Evolutionary conservation across 306 rosid genomes (phyloP), one percentile per base, ranked within the genome.

Genomic region (Dalbergia oliveri): DNA sequence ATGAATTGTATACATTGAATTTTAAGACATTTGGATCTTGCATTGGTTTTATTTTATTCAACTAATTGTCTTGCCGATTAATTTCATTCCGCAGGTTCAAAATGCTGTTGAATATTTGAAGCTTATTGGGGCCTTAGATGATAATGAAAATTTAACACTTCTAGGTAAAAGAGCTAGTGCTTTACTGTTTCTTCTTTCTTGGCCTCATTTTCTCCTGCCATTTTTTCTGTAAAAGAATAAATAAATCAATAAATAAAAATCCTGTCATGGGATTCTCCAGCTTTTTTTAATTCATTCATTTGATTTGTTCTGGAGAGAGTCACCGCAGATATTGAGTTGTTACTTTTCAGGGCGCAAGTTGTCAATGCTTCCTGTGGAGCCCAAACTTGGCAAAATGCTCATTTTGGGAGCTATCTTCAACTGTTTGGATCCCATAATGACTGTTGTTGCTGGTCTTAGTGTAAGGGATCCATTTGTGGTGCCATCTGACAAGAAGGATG

Each of bases 341-440:
- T 72, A 11, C 80, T 78, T 88, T 82, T 82, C 94, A 95, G 99
- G 99, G 65, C 94, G 85, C 82, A 85, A 96, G 77, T 89, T 96
- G 81, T 86, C 93, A 66, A 77, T 90, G 94, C 97, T 96, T 83
- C 99, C 99, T 12, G 88, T 93, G 84, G 99, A 93, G 81, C 99
- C 99, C 81, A 96, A 96, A 88, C 97, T 96, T 79, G 99, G 98
- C 71, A 96, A 96, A 83, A 96, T 96, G 98, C 97, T 96, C 81
- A 85, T 96, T 75, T 67, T 91, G 67, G 99, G 99, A 44, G 88
- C 94, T 73, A 89, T 91, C 83, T 89, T 96, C 85, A 91, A 93
- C 60, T 96, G 99, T 82, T 89, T 96, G 73, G 98, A 96, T 86
- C 99, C 99, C 47, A 77, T 96, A 83, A 76, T 96, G 93, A 93